Conservation (phyloP, 2,329 filamentous ascomycete species). For the Trichoderma aggressivum region DNA sequence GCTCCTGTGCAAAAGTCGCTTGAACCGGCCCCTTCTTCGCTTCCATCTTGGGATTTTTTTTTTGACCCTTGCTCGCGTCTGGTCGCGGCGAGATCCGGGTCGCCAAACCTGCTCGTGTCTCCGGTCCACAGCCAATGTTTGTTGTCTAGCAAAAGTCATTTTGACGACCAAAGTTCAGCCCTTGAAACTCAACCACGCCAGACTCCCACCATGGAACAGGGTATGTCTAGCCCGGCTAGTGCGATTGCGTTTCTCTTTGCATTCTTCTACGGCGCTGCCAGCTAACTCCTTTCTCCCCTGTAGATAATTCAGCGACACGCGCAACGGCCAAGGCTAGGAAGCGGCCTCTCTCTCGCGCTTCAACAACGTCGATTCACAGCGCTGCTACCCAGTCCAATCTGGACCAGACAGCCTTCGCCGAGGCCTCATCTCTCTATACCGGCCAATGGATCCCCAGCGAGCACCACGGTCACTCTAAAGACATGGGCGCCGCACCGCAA, state of each 20-base stretch:
- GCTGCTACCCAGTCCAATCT: slow-evolving; percentile 48
- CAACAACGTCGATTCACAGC: slow-evolving; percentile 56
- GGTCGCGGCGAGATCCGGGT: slow-evolving; percentile 21
- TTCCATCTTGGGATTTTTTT: slow-evolving; percentile 17
- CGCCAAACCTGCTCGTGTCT: slow-evolving; percentile 26
- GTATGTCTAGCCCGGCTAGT: slow-evolving; percentile 28
- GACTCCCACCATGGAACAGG: slow-evolving; percentile 35
- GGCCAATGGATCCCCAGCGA: slow-evolving; percentile 50
- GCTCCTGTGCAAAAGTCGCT: slow-evolving; percentile 21
- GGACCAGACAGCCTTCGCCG: slow-evolving; percentile 45
- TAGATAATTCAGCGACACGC: slow-evolving; percentile 32
- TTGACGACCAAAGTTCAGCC: slow-evolving; percentile 26
- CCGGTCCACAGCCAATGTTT: slow-evolving; percentile 38
- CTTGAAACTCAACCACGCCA: slow-evolving; percentile 31
- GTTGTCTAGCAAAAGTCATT: slow-evolving; percentile 32
- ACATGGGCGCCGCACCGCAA: slow-evolving; percentile 41
- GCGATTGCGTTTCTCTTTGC: neutral
- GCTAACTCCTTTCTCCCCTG: neutral
- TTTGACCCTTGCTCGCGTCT: slow-evolving; percentile 11
- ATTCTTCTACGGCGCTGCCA: neutral
- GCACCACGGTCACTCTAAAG: slow-evolving; percentile 43
- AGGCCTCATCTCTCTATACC: slow-evolving; percentile 44
- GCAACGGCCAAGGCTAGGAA: slow-evolving; percentile 43
- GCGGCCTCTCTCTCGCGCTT: slow-evolving; percentile 53
- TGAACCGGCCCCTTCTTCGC: slow-evolving; percentile 9